These are phyloP conservation scores for Colletotrichum sp. DNA, from an alignment of 2,329 filamentous ascomycete genomes.

Conservation along the genomic window DNA sequence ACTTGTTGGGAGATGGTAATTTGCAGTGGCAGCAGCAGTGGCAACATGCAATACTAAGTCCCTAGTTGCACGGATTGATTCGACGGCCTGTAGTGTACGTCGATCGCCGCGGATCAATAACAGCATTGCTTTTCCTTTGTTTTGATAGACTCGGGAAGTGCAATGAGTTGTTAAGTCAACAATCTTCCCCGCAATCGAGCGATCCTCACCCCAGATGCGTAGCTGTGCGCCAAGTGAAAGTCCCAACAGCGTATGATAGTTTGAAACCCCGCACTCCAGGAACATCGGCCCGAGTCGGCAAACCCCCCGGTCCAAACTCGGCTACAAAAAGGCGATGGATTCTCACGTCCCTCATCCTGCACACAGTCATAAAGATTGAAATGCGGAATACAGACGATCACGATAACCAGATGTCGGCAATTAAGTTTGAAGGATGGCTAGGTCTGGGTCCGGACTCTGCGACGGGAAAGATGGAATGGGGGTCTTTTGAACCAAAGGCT, in stretches of 20 bases:
- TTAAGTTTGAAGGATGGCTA: slow-evolving; percentile 56
- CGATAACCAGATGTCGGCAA: slow-evolving; percentile 37
- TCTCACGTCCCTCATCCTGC: not conserved
- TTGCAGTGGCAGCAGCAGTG: not conserved
- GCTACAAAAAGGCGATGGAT: not conserved
- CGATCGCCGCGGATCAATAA: not conserved
- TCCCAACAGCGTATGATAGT: not conserved
- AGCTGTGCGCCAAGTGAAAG: not conserved
- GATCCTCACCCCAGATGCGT: not conserved
- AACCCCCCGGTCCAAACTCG: not conserved
- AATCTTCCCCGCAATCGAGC: not conserved
- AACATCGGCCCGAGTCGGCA: not conserved
- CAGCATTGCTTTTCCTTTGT: not conserved
- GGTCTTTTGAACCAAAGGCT: slow-evolving; percentile 63
- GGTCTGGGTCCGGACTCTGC: slow-evolving; percentile 43
- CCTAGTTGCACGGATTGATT: not conserved
- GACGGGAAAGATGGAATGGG: slow-evolving; percentile 60
- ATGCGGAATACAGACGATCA: not conserved
- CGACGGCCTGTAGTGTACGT: not conserved
- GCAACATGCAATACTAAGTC: not conserved
- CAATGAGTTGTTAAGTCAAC: not conserved
- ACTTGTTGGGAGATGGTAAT: not conserved
- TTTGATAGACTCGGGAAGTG: not conserved
- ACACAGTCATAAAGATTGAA: not conserved
- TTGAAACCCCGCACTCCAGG: not conserved